Evolutionary conservation across 371 early-diverging fungal species (phyloP).

Genomic region (Saksenaea vasiformis): DNA sequence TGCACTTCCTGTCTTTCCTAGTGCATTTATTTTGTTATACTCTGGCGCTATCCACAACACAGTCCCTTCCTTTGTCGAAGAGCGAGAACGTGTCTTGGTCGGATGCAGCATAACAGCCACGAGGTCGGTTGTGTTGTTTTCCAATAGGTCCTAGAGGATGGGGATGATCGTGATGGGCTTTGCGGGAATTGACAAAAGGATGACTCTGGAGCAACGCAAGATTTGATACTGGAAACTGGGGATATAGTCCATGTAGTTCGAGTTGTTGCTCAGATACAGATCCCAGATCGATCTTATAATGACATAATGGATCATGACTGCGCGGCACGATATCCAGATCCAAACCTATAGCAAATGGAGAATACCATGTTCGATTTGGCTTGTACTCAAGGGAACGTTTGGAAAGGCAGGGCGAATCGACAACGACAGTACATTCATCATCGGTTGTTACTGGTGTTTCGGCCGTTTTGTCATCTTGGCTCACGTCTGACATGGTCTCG

Average conservation of each 20-base stretch:
- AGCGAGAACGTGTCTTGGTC: not conserved
- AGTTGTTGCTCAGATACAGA: not conserved
- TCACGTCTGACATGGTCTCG: not conserved
- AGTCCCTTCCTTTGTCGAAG: constrained; percentile 1
- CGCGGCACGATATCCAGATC: constrained; percentile 7
- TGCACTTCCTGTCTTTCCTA: not conserved
- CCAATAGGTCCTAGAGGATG: constrained; percentile 1
- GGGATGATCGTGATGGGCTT: not conserved
- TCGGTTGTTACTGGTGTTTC: not conserved
- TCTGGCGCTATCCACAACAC: constrained; percentile 1
- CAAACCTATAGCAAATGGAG: constrained; percentile 8
- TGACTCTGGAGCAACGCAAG: constrained; percentile 10
- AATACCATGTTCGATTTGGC: constrained; percentile 35
- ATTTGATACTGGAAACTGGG: not conserved
- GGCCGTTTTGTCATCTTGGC: not conserved
- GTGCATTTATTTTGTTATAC: not conserved
- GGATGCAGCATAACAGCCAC: not conserved
- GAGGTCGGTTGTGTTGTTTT: not conserved
- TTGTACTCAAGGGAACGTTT: constrained; percentile 21
- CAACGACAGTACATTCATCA: not conserved
- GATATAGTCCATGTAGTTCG: not conserved
- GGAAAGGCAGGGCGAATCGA: not conserved
- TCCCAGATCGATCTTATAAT: not conserved
- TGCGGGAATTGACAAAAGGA: not conserved
- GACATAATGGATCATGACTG: not conserved